phyloP scores from a whole-genome alignment of 2,329 filamentous ascomycete genomes.

The Passalora sequoiae region DNA sequence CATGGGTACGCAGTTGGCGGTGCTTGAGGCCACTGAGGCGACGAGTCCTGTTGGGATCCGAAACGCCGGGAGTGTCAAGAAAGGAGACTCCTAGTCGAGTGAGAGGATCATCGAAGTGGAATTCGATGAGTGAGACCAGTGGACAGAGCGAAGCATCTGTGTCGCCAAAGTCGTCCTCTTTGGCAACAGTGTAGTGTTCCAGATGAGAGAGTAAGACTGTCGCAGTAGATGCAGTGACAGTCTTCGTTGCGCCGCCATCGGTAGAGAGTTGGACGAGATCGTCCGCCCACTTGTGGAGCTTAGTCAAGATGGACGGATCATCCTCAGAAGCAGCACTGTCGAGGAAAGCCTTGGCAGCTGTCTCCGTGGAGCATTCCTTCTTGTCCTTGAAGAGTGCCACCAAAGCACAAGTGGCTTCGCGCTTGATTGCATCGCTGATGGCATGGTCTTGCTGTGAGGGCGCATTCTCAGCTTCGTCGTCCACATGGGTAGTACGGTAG shows the following conservation, averaged over 20 bases:
- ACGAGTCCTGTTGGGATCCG: conserved; percentile 19
- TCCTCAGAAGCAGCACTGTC: neutral
- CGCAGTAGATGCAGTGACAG: no score
- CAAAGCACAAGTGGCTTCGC: conserved; percentile 11
- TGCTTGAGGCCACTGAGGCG: conserved; percentile 7
- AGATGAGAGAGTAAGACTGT: conserved; percentile 12
- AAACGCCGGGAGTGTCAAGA: conserved; percentile 20
- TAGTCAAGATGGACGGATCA: neutral
- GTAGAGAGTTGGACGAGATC: conserved; percentile 9
- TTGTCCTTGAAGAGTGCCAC: conserved; percentile 11
- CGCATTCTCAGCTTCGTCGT: conserved; percentile 5
- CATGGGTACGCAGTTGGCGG: conserved; percentile 15
- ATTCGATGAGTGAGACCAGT: conserved; percentile 17
- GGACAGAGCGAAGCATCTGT: conserved; percentile 16
- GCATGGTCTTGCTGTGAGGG: no score
- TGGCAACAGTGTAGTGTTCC: conserved; percentile 9
- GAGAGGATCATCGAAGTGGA: conserved; percentile 17
- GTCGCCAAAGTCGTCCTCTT: conserved; percentile 6
- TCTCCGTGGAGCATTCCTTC: conserved; percentile 7
- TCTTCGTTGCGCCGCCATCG: conserved; percentile 6
- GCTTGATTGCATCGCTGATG: no score
- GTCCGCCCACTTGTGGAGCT: neutral
- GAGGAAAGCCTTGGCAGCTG: conserved; percentile 1
- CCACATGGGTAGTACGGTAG: conserved; percentile 6
- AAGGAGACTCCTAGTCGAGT: conserved; percentile 17